A percentile compares a stretch with the other conserved stretches of the same genome.
These are phyloP conservation scores for Ettlia oleoabundans DNA, from an alignment of 139 green algal species.

Conservation along the genomic window DNA sequence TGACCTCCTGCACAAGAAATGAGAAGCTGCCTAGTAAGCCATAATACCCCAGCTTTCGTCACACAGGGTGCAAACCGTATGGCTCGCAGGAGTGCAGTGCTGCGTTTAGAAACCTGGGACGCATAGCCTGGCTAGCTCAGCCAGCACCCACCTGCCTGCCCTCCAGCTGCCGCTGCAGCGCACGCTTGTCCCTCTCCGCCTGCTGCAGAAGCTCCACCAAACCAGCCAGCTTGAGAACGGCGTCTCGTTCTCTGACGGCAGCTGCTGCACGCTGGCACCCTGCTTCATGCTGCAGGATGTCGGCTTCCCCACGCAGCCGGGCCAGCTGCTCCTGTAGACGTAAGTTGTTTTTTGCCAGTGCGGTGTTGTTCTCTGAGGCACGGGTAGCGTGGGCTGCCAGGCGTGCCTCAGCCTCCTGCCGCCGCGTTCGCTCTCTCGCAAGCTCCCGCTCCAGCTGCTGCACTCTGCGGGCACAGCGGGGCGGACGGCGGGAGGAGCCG, in stretches of 20 bases:
- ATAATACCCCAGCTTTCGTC: too few species aligned
- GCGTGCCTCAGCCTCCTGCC: neutral
- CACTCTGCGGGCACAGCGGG: too few species aligned
- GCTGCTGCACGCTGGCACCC: constrained; percentile 11
- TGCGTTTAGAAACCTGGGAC: too few species aligned
- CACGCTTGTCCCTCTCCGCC: neutral
- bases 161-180: constrained; percentile 16
- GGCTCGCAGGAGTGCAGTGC: too few species aligned
- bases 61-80: neutral
- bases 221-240: neutral
- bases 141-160: constrained; percentile 14
- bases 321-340: constrained; percentile 33
- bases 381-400: neutral
- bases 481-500: neutral
- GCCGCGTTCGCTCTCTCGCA: neutral
- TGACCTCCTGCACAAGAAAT: constrained; percentile 32
- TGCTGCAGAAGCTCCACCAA: neutral
- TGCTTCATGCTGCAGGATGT: constrained; percentile 7
- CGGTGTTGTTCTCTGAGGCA: constrained; percentile 31
- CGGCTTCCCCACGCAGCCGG: constrained; percentile 22
- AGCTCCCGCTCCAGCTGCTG: neutral
- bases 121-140: neutral
- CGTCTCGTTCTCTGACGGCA: neutral
- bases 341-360: constrained; percentile 26
- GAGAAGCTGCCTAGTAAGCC: too few species aligned